Evolutionary conservation across 2,329 filamentous ascomycete genomes (phyloP).

Genomic region (Purpureocillium lavendulum): DNA sequence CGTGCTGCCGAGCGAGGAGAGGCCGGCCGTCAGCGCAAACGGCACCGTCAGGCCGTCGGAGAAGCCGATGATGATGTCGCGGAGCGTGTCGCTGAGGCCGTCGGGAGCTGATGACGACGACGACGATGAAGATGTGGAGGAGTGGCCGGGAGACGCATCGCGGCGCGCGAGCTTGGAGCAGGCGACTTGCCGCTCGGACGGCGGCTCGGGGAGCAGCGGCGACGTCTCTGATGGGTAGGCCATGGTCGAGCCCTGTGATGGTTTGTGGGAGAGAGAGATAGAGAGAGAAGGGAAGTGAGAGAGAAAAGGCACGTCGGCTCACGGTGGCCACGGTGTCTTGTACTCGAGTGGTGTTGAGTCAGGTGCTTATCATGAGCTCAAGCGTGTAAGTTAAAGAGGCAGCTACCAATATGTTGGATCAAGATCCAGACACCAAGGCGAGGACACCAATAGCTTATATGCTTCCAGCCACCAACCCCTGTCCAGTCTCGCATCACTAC

Average conservation of each 20-base stretch:
- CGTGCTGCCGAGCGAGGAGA: conserved; percentile 57
- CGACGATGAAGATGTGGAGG: conserved; percentile 6
- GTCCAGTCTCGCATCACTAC: too few relatives aligned
- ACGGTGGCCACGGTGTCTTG: too few relatives aligned
- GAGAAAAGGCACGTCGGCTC: too few relatives aligned
- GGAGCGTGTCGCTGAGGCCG: conserved; percentile 37
- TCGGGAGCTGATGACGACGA: conserved; percentile 13
- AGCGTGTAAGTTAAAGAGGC: too few relatives aligned
- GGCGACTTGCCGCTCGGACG: conserved; percentile 14
- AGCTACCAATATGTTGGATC: too few relatives aligned
- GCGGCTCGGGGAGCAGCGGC: conserved; percentile 23
- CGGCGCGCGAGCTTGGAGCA: conserved; percentile 15
- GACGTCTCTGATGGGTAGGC: conserved; percentile 20
- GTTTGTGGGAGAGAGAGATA: neutral
- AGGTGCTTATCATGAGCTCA: too few relatives aligned
- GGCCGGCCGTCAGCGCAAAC: conserved; percentile 68
- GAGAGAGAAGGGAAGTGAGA: too few relatives aligned
- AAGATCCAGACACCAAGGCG: too few relatives aligned
- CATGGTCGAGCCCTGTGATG: conserved; percentile 10
- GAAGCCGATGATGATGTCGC: conserved; percentile 66
- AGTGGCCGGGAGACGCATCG: conserved; percentile 12
- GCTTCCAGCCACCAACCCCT: too few relatives aligned
- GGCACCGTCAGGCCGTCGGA: conserved; percentile 74
- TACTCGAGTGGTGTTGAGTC: too few relatives aligned
- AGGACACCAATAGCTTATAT: too few relatives aligned